These are phyloP conservation scores for Fusarium temperatum DNA, from an alignment of 2,329 filamentous ascomycete species.

Conservation along the genomic window DNA sequence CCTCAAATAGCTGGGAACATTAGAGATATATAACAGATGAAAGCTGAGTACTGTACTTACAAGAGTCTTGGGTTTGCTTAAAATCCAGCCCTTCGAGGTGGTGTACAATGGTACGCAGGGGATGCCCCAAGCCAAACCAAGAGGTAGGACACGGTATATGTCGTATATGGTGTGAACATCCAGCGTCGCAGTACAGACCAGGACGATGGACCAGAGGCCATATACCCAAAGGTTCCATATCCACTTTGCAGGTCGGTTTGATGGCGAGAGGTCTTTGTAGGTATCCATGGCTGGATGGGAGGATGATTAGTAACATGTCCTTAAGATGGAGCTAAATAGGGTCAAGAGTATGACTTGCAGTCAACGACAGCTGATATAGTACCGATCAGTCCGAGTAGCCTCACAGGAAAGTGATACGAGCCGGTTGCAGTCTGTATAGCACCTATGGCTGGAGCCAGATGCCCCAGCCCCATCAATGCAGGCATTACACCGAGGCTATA, in stretches of 20 bases:
- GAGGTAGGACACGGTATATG: slow-evolving; percentile 13
- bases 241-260: slow-evolving; percentile 1
- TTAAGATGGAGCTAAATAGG: too few relatives aligned
- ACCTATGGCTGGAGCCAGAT: slow-evolving; percentile 15
- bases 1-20: slow-evolving; percentile 1
- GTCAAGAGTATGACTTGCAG: background rate
- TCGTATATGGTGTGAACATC: slow-evolving; percentile 13
- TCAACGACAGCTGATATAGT: slow-evolving; percentile 17
- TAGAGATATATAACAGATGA: too few relatives aligned
- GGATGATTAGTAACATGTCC: background rate
- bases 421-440: slow-evolving; percentile 7
- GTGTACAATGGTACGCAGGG: slow-evolving; percentile 8
- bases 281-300: slow-evolving; percentile 7
- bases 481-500: slow-evolving; percentile 22
- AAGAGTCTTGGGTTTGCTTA: slow-evolving; percentile 15
- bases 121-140: slow-evolving; percentile 19
- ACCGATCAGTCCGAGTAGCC: slow-evolving; percentile 7
- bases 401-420: slow-evolving; percentile 11
- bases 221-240: slow-evolving; percentile 14
- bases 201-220: background rate
- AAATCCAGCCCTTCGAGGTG: background rate
- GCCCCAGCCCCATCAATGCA: slow-evolving; percentile 12
- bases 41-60: background rate
- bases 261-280: slow-evolving; percentile 6
- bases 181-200: background rate